Base-by-base conservation (phyloP, 192 early-diverging fungal genomes). In the Coemansia sp. region DNA sequence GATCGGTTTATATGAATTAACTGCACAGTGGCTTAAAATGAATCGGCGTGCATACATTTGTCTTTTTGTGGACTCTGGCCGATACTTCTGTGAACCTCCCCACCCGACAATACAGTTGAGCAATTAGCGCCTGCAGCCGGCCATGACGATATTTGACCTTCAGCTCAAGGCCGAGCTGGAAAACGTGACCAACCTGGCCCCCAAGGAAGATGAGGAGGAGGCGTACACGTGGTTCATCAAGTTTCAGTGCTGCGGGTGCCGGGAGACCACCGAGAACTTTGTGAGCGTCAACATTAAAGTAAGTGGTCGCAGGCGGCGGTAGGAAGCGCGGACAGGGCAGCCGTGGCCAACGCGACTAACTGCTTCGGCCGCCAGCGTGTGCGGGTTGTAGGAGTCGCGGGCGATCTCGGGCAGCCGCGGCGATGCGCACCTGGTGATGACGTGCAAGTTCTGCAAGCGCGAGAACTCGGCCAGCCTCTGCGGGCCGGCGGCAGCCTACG, bases 361-460 rank as follows among this genome's bases (percentile, higher is more conserved):
- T n/a, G n/a, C n/a, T n/a, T n/a, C n/a, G n/a, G n/a, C n/a, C n/a
- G n/a, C n/a, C n/a, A n/a, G n/a, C n/a, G n/a, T 31, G 21, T 8
- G 12, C 22, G 22, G 47, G 15, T 1, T 64, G 41, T 70, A 83
- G 80, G 86, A 88, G 14, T 60, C 67, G 19, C 77, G 62, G 15
- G 79, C 87, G 25, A 81, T 88, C 50, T 67, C 82, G 25, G 87
- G 88, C 41, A 85, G 83, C 50, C 78, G 89, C 56, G 90, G 90
- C 25, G 78, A 79, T 11, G 90, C 93, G 29, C 94, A 94, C 64
- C 63, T 95, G 32, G 85, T 90, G 27, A 93, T 97, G 88, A 66
- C 69, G 32, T 97, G 92, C 84, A 91, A 94, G 78, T 90, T 90
- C 58, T 94, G 90, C 74, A 87, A 85, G 58, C 83, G 86, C 38